Evolutionary conservation across 2,329 filamentous ascomycete species (phyloP).

Genomic region (Calonectria pseudoreteaudii): DNA sequence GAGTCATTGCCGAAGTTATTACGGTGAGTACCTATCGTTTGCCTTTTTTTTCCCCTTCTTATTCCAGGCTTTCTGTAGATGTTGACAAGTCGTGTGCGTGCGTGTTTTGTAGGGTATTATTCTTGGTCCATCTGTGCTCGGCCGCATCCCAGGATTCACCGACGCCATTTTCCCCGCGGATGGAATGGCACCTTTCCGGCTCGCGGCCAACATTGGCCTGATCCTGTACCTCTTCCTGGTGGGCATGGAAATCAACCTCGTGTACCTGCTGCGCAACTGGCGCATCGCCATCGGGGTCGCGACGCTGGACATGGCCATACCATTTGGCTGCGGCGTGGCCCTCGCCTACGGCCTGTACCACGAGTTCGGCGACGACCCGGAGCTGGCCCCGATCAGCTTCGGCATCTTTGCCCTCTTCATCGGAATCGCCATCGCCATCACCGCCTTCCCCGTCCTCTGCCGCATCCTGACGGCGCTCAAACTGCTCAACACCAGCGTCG

Average conservation of each 20-base stretch:
- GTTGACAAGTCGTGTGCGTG: not conserved
- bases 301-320: slow-evolving; percentile 80
- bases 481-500: slow-evolving; percentile 83
- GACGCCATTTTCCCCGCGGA: slow-evolving; percentile 78
- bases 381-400: slow-evolving; percentile 57
- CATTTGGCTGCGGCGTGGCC: slow-evolving; percentile 83
- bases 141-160: slow-evolving; percentile 82
- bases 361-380: slow-evolving; percentile 67
- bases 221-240: slow-evolving; percentile 89
- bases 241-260: slow-evolving; percentile 84
- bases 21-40: slow-evolving; percentile 51
- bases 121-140: slow-evolving; percentile 87
- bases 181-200: slow-evolving; percentile 79
- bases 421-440: slow-evolving; percentile 92
- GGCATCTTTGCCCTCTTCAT: slow-evolving; percentile 76
- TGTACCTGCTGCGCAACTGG: slow-evolving; percentile 80
- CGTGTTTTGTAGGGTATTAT: slow-evolving; percentile 72
- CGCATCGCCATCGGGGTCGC: slow-evolving; percentile 82
- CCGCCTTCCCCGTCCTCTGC: slow-evolving; percentile 88
- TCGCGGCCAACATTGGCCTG: slow-evolving; percentile 85
- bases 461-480: slow-evolving; percentile 92
- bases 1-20: slow-evolving; percentile 85
- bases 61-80: not conserved
- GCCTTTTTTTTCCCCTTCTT: no score
- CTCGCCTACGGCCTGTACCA: slow-evolving; percentile 86